Evolutionary conservation across 116 monocot species (phyloP).

Genomic region (Phalaenopsis hybrid): DNA sequence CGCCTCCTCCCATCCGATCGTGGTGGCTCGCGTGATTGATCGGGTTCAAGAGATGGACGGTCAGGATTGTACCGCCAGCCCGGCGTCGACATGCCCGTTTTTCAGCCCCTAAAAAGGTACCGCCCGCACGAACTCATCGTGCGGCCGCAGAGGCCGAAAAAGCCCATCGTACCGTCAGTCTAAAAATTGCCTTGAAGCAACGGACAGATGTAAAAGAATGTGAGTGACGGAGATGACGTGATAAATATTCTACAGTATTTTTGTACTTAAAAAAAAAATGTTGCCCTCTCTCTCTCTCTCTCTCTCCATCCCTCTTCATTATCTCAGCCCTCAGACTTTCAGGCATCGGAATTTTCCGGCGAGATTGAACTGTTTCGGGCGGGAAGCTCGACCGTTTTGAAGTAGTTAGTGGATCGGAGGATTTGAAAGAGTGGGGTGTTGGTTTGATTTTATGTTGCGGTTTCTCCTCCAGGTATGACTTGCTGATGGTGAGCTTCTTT

Average conservation of each 20-base stretch:
- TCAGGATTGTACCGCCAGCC: too few species aligned
- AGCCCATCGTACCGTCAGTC: not conserved
- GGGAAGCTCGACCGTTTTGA: not conserved
- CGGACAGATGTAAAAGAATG: not conserved
- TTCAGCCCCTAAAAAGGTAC: too few species aligned
- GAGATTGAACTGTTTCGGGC: not conserved
- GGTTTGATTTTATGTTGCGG: not conserved
- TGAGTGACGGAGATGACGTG: not conserved
- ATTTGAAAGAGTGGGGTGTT: not conserved
- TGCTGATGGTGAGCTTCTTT: constrained; percentile 1
- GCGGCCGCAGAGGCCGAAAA: too few species aligned
- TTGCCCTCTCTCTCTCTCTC: not conserved
- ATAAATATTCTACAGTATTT: not conserved
- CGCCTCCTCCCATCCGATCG: too few species aligned
- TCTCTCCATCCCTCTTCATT: not conserved
- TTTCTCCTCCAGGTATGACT: not conserved
- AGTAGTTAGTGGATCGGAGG: not conserved
- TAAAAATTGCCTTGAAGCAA: not conserved
- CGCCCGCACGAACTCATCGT: too few species aligned
- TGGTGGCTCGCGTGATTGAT: too few species aligned
- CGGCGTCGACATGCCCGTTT: too few species aligned
- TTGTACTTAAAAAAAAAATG: not conserved
- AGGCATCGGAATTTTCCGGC: not conserved
- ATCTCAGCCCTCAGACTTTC: not conserved
- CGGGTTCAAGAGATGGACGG: too few species aligned